Base-by-base conservation (phyloP, 805 yeast species). In the Lachancea sp. region DNA sequence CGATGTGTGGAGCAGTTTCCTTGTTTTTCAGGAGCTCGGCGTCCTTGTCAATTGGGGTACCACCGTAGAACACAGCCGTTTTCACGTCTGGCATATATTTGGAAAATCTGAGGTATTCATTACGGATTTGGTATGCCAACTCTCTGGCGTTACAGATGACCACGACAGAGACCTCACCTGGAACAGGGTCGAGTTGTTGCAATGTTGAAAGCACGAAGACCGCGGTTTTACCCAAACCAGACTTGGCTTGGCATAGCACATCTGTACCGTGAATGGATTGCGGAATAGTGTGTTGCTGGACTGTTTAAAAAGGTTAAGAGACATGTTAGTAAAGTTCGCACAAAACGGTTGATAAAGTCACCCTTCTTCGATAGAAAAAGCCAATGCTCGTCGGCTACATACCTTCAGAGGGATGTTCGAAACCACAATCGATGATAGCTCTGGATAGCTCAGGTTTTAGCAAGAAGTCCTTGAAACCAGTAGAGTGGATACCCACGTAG, bases 331-430 rank as follows among this genome's bases (percentile, higher is more conserved):
- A 38, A 36, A 31, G 15, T 22, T 22, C 25, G 25, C 25, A 22
- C 25, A 22, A n/a, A n/a, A n/a, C n/a, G n/a, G n/a, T 22, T 22
- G 38, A 9, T 26, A 26, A 11, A 26, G 11, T 11, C 29, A 26
- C 7, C 7, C 7, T 8, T 26, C 29, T 8, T 8, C 29, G 12
- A 35, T n/a, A 18, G 25, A 8, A 8, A 8, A 22, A 22, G 25
- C 25, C 25, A 22, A 22, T 22, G 4, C 25, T 4, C 25, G 26
- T n/a, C 11, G 27, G 13, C 12, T 27, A 43, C 93, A 78, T 72
- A 85, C 93, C 95, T 83, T 91, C 99, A 55, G 96, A 88, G 55
- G 99, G 99, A 74, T 91, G 99, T 75, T 91, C 99, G 67, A 91
- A 91, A 76, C 99, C 99, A 76, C 97, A 89, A 72, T 91, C 99